phyloP scores from a whole-genome alignment of 768 basidiomycete genomes.

The Dioszegia hungarica region DNA sequence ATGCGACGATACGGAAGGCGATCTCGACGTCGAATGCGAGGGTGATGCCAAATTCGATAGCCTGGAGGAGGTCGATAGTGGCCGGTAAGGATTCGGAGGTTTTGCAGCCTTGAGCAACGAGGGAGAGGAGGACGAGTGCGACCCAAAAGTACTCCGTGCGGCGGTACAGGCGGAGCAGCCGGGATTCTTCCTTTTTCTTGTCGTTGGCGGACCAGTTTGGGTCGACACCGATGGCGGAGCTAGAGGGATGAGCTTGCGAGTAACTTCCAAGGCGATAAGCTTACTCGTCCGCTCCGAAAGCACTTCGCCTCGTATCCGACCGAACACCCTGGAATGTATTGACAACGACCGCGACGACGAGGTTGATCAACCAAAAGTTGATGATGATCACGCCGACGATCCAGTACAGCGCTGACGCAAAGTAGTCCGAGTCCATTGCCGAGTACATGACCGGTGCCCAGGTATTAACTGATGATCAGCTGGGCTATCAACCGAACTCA shows the following conservation, averaged over 20 bases:
- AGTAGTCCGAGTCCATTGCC: slow-evolving; percentile 85
- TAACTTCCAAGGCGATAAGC: slow-evolving; percentile 6
- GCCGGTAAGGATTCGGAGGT: slow-evolving; percentile 19
- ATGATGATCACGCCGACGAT: slow-evolving; percentile 75
- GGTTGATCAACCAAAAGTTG: slow-evolving; percentile 80
- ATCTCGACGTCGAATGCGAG: slow-evolving; percentile 86
- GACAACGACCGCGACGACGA: slow-evolving; percentile 93
- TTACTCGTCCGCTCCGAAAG: slow-evolving; percentile 69
- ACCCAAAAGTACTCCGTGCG: slow-evolving; percentile 43
- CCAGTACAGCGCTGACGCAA: slow-evolving; percentile 81
- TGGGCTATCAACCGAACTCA: slow-evolving; percentile 50
- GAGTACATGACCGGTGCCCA: slow-evolving; percentile 67
- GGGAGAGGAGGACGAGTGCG: slow-evolving; percentile 21
- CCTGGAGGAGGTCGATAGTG: slow-evolving; percentile 37
- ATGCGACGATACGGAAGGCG: slow-evolving; percentile 62
- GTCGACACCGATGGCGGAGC: slow-evolving; percentile 25
- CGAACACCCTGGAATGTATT: slow-evolving; percentile 86
- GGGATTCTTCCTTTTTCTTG: slow-evolving; percentile 13
- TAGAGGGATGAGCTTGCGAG: slow-evolving; percentile 1
- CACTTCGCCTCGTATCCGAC: slow-evolving; percentile 78
- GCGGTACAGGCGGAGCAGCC: slow-evolving; percentile 22
- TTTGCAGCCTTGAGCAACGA: slow-evolving; percentile 36
- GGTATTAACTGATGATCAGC: slow-evolving; percentile 40
- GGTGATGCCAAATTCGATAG: slow-evolving; percentile 71
- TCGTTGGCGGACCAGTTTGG: slow-evolving; percentile 27